phyloP scores from a whole-genome alignment of 495 filamentous ascomycete species.

The Hyaloscypha variabilis region DNA sequence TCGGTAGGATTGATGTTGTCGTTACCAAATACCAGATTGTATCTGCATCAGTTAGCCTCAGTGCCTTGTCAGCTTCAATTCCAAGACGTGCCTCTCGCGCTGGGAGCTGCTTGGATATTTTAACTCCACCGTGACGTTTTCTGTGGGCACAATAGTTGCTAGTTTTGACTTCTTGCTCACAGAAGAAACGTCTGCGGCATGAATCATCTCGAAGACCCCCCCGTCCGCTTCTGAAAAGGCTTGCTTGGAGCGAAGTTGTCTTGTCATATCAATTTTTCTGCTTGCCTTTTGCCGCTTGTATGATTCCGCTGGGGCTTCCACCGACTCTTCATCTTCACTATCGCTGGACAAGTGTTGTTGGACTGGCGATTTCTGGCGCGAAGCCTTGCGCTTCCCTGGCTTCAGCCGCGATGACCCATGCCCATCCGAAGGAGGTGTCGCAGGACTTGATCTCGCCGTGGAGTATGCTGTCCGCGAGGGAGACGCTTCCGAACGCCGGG shows the following conservation, averaged over 20 bases:
- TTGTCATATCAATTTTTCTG: conserved; percentile 49
- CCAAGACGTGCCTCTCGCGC: conserved; percentile 60
- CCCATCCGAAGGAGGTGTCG: conserved; percentile 10
- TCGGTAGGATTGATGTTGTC: conserved; percentile 84
- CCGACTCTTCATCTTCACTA: conserved; percentile 33
- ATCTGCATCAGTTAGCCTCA: conserved; percentile 50
- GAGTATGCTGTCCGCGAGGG: conserved; percentile 6
- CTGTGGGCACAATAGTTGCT: conserved; percentile 46
- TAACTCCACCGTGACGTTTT: conserved; percentile 52
- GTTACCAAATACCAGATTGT: conserved; percentile 73
- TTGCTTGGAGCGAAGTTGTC: conserved; percentile 61
- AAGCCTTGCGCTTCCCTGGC: conserved; percentile 21
- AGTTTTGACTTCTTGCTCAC: conserved; percentile 47
- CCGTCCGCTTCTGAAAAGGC: conserved; percentile 59
- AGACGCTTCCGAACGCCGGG: background rate
- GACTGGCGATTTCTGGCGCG: conserved; percentile 17
- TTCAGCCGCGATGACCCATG: background rate
- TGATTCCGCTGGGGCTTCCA: conserved; percentile 30
- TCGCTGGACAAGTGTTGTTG: conserved; percentile 20
- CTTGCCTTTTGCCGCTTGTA: conserved; percentile 36
- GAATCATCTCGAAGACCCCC: conserved; percentile 56
- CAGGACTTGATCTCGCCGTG: conserved; percentile 12
- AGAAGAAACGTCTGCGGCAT: conserved; percentile 69
- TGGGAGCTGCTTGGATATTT: conserved; percentile 74
- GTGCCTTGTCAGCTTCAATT: conserved; percentile 23